Percentiles rank a stretch among this genome's conserved stretches.
These are phyloP conservation scores for Tulasnella calospora DNA, from an alignment of 768 basidiomycete genomes.

Conservation along the genomic window DNA sequence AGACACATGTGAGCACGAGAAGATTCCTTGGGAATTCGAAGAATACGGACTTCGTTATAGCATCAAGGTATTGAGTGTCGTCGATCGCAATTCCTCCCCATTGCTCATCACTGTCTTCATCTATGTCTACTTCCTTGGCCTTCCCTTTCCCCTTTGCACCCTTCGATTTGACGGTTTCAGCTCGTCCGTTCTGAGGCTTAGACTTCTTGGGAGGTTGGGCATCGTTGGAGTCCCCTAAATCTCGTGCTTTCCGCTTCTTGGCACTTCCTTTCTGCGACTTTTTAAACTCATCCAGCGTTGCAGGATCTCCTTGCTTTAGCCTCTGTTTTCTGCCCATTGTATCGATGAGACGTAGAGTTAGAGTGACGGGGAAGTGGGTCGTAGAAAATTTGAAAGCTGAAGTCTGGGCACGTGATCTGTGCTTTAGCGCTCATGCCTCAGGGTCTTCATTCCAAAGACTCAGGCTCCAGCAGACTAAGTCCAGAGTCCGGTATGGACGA, in stretches of 20 bases:
- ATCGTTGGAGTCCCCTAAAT: constrained; percentile 31
- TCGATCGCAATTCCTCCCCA: constrained; percentile 62
- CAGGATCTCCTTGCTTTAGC: constrained; percentile 73
- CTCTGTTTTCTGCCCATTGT: constrained; percentile 79
- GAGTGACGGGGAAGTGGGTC: not conserved
- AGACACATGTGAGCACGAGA: not conserved
- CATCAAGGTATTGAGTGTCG: constrained; percentile 41
- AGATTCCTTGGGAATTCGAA: not conserved
- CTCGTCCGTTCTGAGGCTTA: constrained; percentile 29
- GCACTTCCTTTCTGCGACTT: constrained; percentile 30
- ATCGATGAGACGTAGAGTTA: not conserved
- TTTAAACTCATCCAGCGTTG: constrained; percentile 47
- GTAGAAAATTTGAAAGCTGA: constrained; percentile 14
- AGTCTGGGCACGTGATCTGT: not conserved
- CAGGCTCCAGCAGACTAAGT: not conserved
- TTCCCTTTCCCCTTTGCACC: constrained; percentile 29
- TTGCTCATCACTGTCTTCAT: constrained; percentile 34
- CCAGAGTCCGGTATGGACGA: not conserved
- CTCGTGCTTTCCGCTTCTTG: constrained; percentile 32
- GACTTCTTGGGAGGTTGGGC: constrained; percentile 32
- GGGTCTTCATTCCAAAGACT: not conserved
- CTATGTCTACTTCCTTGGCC: constrained; percentile 35
- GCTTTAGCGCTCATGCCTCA: not conserved
- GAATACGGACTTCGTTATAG: constrained; percentile 41
- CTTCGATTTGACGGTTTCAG: constrained; percentile 26